Base-by-base conservation (phyloP, 176 grass and related monocot species). In the Musa schizocarpa region DNA sequence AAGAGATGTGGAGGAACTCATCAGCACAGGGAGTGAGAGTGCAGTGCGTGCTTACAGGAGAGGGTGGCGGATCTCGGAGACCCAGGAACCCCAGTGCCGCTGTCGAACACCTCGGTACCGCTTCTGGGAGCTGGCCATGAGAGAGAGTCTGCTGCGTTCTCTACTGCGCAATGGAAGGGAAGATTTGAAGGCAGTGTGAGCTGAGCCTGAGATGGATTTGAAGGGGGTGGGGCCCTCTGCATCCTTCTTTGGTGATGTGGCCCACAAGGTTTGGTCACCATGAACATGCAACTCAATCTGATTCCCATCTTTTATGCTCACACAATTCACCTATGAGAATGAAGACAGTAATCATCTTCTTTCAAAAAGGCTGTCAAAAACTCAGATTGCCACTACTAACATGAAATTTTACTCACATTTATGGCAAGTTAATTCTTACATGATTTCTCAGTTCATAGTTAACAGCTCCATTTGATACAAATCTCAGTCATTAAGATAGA, bases 51-150 rank as follows among this genome's bases (percentile, higher is more conserved):
- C 16, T 70, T 76, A 84, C 82, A 80, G 73, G 76, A 84, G 69
- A 63, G 82, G 82, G 29, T 84, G 82, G 24, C 82, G 76, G 74
- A 84, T 84, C 62, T 84, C 82, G 26, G 82, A 85, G 77, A 85
- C 82, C 82, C 82, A 85, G 13, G 82, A 85, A 26, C 82, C 82
- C 82, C 82, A 85, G 11, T 85, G 82, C 71, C 82, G 59, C 71
- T 85, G 82, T 16, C 82, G 67, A 19, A 80, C 82, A 59, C 82
- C 82, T 58, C 82, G 79, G 48, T 76, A 85, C 34, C 77, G 74
- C 53, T 85, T 74, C 59, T 85, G 82, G 20, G 74, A 9, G 52
- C 79, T 84, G 27, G 76, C 75, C 82, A 84, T 84, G 54, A 9
- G 17, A 9, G 66, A 51, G 19, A 69, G 43, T 13, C 11, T 1